These are phyloP conservation scores for Thermoascus crustaceus DNA, from an alignment of 2,329 filamentous ascomycete species.

Conservation along the genomic window DNA sequence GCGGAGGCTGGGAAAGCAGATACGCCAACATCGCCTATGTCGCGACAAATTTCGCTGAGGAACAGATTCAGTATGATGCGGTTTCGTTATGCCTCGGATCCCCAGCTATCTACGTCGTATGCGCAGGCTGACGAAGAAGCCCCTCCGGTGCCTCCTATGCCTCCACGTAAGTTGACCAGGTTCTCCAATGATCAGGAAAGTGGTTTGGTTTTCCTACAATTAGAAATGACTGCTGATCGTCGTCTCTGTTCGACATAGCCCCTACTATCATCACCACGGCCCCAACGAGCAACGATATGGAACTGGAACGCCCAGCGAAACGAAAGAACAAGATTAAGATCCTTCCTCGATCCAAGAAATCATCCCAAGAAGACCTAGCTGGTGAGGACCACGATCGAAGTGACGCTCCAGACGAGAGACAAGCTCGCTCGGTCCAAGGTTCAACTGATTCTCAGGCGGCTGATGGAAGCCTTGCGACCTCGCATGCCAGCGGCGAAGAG, in stretches of 20 bases:
- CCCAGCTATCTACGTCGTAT: conserved; percentile 72
- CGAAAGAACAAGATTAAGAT: conserved; percentile 35
- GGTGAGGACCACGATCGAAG: conserved; percentile 7
- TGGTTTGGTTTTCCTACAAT: neutral
- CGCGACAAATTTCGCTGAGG: conserved; percentile 21
- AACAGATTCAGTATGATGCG: conserved; percentile 62
- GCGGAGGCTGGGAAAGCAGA: conserved; percentile 11
- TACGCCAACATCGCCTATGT: conserved; percentile 12
- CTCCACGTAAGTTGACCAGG: conserved; percentile 25
- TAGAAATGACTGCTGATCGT: conserved; percentile 16
- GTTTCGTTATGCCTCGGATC: conserved; percentile 88
- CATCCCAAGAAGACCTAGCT: conserved; percentile 24
- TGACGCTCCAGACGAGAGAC: conserved; percentile 9
- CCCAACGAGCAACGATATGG: conserved; percentile 60
- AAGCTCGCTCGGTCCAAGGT: conserved; percentile 16
- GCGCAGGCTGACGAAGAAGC: conserved; percentile 52
- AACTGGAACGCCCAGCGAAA: conserved; percentile 39
- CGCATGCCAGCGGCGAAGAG: conserved; percentile 55
- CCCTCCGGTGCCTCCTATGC: conserved; percentile 32
- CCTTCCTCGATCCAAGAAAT: conserved; percentile 25
- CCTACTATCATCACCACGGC: conserved; percentile 84
- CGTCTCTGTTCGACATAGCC: conserved; percentile 21
- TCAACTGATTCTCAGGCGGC: conserved; percentile 21
- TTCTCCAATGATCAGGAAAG: neutral
- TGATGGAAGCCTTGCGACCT: conserved; percentile 24